phyloP scores from a whole-genome alignment of 208 protist genomes.

The Borovskyia barvae region DNA sequence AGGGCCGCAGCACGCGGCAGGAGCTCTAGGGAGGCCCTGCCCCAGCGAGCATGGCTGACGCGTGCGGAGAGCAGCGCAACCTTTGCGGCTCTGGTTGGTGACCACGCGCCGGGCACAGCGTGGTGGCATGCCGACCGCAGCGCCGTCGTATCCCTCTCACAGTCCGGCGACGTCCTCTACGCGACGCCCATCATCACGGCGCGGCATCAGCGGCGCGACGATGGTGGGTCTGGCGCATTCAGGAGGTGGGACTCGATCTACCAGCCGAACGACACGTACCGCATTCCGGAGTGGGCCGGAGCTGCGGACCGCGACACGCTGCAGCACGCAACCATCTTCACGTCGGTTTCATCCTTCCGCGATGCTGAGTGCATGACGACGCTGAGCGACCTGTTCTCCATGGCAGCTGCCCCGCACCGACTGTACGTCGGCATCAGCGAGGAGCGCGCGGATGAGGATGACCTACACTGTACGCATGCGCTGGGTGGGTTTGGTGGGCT shows the following conservation, averaged over 20 bases:
- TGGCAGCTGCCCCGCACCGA: slow-evolving; percentile 42
- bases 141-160: neutral
- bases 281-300: slow-evolving; percentile 29
- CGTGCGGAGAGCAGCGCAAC: neutral
- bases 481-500: neutral
- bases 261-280: slow-evolving; percentile 10
- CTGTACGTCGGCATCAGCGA: slow-evolving; percentile 89
- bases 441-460: slow-evolving; percentile 34
- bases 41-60: neutral
- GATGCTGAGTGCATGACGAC: slow-evolving; percentile 88
- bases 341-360: slow-evolving; percentile 85
- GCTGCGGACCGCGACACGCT: slow-evolving; percentile 25
- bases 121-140: neutral
- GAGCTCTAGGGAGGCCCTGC: too few species aligned
- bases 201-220: neutral
- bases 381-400: slow-evolving; percentile 59
- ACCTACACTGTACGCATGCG: slow-evolving; percentile 38
- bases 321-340: slow-evolving; percentile 77
- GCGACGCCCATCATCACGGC: slow-evolving; percentile 1
- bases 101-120: slow-evolving; percentile 5
- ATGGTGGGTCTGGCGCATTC: neutral
- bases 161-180: neutral
- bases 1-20: too few species aligned
- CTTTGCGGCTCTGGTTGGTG: neutral
- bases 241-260: slow-evolving; percentile 24